Evolutionary conservation across 2,329 filamentous ascomycete genomes (phyloP), one percentile per base, ranked within the genome.

Genomic region (Scedosporium aurantiacum): DNA sequence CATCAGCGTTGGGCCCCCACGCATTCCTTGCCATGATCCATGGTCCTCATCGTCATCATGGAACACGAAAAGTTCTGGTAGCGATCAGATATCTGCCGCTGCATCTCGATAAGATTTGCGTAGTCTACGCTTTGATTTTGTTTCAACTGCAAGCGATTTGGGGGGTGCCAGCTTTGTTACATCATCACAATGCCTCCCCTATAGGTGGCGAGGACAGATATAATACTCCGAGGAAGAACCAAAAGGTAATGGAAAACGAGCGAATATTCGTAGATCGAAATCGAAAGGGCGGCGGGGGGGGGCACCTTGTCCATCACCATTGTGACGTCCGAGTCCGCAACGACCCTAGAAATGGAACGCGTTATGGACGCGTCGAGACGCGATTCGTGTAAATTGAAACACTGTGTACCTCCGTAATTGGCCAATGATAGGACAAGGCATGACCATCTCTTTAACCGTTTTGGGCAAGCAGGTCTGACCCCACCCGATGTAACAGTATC

Each of bases 61-160:
- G 18, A 23, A 27, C 32, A 37, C 6, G 50, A 10, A 5, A 23
- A 23, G 27, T 37, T 27, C 27, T 37, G 54, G 54, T 32, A 37
- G 54, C 27, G 32, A 57, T 23, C 21, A 54, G 23, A 28, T 54
- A 54, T 27, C 50, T 54, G 18, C 50, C 50, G 50, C 50, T 54
- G 50, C 50, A 54, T 25, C 23, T 2, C 50, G 54, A 57, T 57
- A 40, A 57, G 16, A 32, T 16, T 32, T 37, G 14, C 27, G 27
- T 16, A 25, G 25, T 16, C 41, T 32, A 27, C 58, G 58, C 58
- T 60, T 40, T 60, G 45, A 37, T 54, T 54, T 60, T 37, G 45
- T 60, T 60, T 54, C 45, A 59, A 28, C 43, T 50, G 57, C 57
- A 32, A 59, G 57, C 32, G 16, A 52, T 60, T 52, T 25, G 40